These are phyloP conservation scores for Tillandsia fasciculata DNA, from an alignment of 176 grass and related monocot species.

Conservation along the genomic window DNA sequence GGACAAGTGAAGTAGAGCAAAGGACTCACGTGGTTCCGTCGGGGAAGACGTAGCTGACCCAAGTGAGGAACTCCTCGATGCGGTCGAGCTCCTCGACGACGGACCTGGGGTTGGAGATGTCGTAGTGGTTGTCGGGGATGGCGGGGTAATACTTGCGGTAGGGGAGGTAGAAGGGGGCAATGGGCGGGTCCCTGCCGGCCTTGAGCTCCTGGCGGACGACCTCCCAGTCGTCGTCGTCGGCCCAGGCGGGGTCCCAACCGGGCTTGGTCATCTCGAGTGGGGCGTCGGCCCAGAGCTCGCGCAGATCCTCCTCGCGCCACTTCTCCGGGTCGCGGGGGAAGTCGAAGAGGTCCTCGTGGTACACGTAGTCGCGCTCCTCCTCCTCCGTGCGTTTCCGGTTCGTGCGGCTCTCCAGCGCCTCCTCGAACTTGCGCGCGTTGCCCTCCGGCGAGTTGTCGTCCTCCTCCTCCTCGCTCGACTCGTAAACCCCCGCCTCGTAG, in stretches of 20 bases:
- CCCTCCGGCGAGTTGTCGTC: conserved; percentile 1
- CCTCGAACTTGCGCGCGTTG: conserved; percentile 8
- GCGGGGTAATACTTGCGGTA: conserved; percentile 23
- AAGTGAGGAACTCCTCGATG: conserved; percentile 24
- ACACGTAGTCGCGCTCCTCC: neutral
- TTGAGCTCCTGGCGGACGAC: conserved; percentile 2
- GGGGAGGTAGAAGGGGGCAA: conserved; percentile 25
- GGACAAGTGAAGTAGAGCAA: neutral
- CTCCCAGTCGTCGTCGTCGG: conserved; percentile 18
- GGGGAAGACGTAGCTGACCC: conserved; percentile 23
- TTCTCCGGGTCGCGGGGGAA: conserved; percentile 28
- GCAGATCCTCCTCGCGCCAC: conserved; percentile 35
- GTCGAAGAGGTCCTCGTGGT: conserved; percentile 23
- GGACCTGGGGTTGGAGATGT: conserved; percentile 20
- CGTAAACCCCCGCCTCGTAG: neutral
- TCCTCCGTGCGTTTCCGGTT: conserved; percentile 11
- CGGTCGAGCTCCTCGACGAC: conserved; percentile 31
- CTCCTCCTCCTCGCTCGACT: neutral
- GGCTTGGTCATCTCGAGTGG: conserved; percentile 15
- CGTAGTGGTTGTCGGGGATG: conserved; percentile 27
- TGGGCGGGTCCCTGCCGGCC: conserved; percentile 4
- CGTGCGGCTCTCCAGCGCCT: conserved; percentile 7
- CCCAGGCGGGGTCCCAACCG: conserved; percentile 24
- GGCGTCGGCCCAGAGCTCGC: conserved; percentile 26
- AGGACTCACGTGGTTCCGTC: conserved; percentile 21